A percentile compares a stretch with the other conserved stretches of the same genome.
Conservation (phyloP, 768 basidiomycete genomes). For the Mycena kentingensis region DNA sequence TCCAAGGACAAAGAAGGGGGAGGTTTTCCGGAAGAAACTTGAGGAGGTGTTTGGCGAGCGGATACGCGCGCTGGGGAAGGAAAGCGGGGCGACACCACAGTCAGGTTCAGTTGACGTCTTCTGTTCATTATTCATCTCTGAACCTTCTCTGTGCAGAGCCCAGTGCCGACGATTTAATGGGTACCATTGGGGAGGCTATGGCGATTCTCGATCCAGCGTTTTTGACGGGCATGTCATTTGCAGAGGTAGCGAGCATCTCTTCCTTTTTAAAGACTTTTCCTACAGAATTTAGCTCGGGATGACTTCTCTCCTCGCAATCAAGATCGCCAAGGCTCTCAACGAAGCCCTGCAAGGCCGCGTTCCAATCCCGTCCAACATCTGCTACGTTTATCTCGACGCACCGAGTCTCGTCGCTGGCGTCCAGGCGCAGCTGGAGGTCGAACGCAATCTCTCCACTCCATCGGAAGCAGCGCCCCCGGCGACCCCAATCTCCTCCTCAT, state of each 20-base stretch:
- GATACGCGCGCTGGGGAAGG: neutral
- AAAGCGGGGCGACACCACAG: neutral
- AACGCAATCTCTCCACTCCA: too few species aligned
- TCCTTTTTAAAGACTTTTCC: neutral
- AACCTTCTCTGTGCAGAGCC: constrained; percentile 1
- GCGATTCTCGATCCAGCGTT: constrained; percentile 3
- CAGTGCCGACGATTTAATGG: neutral
- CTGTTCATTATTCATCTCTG: neutral
- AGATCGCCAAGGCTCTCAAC: constrained; percentile 6
- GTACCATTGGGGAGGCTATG: constrained; percentile 3
- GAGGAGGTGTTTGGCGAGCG: constrained; percentile 10
- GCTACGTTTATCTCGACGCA: constrained; percentile 12
- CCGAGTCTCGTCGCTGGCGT: neutral
- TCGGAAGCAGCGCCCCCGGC: neutral
- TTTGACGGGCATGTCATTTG: constrained; percentile 13
- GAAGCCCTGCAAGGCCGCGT: constrained; percentile 3
- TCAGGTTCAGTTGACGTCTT: neutral
- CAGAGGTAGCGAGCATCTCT: constrained; percentile 7
- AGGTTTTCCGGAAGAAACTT: constrained; percentile 18
- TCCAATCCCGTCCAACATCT: constrained; percentile 12
- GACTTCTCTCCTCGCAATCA: constrained; percentile 10
- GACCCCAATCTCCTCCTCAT: neutral
- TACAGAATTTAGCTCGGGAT: constrained; percentile 9
- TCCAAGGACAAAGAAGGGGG: constrained; percentile 20
- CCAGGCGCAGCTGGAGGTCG: constrained; percentile 2